Base-by-base conservation (phyloP, 2,329 filamentous ascomycete genomes). In the Calonectria montana region DNA sequence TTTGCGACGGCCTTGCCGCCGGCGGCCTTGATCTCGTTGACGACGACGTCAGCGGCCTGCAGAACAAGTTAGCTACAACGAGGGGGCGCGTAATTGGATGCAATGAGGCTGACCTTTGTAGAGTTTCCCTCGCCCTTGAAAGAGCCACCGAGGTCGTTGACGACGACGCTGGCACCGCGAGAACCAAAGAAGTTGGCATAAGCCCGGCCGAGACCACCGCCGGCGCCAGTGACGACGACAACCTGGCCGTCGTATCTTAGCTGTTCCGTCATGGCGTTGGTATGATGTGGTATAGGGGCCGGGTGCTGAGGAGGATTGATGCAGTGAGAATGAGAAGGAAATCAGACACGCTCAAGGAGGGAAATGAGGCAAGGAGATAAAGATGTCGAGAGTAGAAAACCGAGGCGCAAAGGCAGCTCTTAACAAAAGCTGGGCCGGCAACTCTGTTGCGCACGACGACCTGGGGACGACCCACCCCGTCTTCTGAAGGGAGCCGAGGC, bases 1-100 rank as follows among this genome's bases (percentile, higher is more conserved):
- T 98, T 98, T 85, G 96, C 95, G 62, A 98, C 96, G 72, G 97
- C 97, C 85, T 98, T 97, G 84, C 97, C 97, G 83, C 97, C 97
- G 65, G 93, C 93, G 82, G 92, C 89, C 85, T 93, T 95, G 85
- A 96, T 96, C 86, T 95, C 92, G 79, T 94, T 87, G 82, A 96
- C 94, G 71, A 96, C 93, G 57, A 92, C 90, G 89, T 97, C 94
- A 80, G 94, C 94, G 74, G 93, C 92, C 94, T 96, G 29, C 55
- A 25, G 61, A 48, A 41, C 23, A 57, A 59, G 78, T 83, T 70
- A 83, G 69, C 65, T 21, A 50, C n/a, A 27, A 70, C 37, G 55
- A 13, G 39, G 3, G 31, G 31, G 31, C 57, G 29, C 3, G 13
- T 18, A 16, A 39, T 35, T 16, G 8, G 31, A 6, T 27, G 35